Base-by-base conservation (phyloP, 2,329 filamentous ascomycete species). In the Aspergillus hortae region DNA sequence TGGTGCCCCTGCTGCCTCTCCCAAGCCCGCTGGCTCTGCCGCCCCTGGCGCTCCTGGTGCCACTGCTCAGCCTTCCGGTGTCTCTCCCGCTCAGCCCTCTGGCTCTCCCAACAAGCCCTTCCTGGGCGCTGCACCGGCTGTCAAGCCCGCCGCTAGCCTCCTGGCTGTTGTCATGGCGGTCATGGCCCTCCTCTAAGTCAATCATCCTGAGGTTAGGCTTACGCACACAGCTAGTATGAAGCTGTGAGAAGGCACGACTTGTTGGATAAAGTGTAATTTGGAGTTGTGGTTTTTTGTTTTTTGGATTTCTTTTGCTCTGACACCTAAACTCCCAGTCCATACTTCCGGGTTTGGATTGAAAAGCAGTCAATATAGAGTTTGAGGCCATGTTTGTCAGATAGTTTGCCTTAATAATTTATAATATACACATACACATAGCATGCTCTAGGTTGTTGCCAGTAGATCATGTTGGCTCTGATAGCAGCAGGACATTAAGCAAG, bases 141-240 rank as follows among this genome's bases (percentile, higher is more conserved):
- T 66, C 56, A 64, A 71, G 64, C 69, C 69, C 42, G 60, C 65
- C 51, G 67, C 58, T 49, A 69, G 69, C 47, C 56, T 74, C 55
- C 58, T 72, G 56, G 67, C 65, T 50, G 71, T 64, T 59, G 56
- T 71, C 48, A 61, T 72, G 52, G 70, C 63, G 41, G 44, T 71
- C 54, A 70, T 72, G 62, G 68, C 67, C 58, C 57, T 73, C 44
- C 65, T 73, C 54, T 73, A 71, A 65, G 63, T 52, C 48, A 51
- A 15, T 43, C 35, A 21, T 32, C 10, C 14, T 19, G 12, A 15
- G 44, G 33, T 14, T 36, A 44, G 23, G 19, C 41, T 30, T 46
- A 32, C 23, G 12, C 7, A 36, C 23, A 44, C 43, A 40, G 38
- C 23, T 42, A 14, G 17, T 3, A 32, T 46, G 14, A 30, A 38